phyloP scores from a whole-genome alignment of 139 green algal genomes.

The Tetradesmus obliquus region DNA sequence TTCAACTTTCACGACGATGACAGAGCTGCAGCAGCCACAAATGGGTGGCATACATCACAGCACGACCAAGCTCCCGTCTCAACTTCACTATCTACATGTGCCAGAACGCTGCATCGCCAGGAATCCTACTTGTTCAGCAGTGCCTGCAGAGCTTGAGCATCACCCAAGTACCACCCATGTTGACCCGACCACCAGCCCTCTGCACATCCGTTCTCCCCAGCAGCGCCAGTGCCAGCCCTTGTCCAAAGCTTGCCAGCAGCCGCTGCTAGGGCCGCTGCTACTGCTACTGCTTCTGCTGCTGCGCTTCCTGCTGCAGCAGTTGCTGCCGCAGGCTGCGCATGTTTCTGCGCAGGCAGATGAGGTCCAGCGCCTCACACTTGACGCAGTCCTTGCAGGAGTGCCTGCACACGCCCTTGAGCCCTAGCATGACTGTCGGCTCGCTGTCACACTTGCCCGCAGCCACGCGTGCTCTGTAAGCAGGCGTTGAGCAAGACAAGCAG shows the following conservation, averaged over 20 bases:
- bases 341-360: conserved; percentile 64
- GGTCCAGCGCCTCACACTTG: conserved; percentile 53
- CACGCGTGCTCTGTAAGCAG: neutral
- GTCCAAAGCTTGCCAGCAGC: neutral
- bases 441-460: conserved; percentile 44
- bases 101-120: neutral
- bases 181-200: neutral
- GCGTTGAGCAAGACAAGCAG: neutral
- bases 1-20: too few species aligned
- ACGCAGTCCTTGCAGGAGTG: conserved; percentile 63
- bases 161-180: neutral
- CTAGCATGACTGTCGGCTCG: conserved; percentile 42
- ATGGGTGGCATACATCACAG: too few species aligned
- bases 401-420: conserved; percentile 54
- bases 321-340: conserved; percentile 51
- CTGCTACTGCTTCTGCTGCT: neutral
- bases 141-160: too few species aligned
- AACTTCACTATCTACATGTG: neutral
- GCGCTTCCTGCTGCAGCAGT: neutral
- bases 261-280: neutral
- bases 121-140: neutral
- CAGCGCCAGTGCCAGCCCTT: neutral
- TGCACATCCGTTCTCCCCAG: neutral
- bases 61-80: neutral
- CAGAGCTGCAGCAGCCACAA: too few species aligned